Conservation (phyloP, 2,329 filamentous ascomycete species). For the Arthrobotrys musiformis region DNA sequence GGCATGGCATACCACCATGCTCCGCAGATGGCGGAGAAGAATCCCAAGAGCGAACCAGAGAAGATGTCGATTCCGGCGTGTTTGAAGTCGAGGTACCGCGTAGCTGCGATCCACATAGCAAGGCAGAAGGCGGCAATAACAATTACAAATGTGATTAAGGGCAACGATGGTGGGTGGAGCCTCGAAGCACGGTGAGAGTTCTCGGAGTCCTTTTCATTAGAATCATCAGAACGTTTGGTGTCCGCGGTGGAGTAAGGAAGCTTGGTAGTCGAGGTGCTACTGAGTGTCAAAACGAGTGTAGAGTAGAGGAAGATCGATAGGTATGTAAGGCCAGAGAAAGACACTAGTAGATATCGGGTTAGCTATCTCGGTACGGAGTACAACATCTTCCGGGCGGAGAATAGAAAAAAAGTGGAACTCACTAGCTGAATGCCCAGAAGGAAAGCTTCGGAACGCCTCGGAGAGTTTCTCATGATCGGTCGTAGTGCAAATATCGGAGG, state of each 20-base stretch:
- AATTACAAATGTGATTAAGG: constrained; percentile 40
- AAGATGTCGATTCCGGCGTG: constrained; percentile 53
- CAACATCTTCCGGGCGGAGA: constrained; percentile 1
- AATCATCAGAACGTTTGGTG: constrained; percentile 4
- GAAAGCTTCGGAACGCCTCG: constrained; percentile 87
- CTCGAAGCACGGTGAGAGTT: constrained; percentile 7
- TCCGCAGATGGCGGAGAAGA: constrained; percentile 43
- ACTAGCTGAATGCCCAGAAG: constrained; percentile 77
- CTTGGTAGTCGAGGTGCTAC: constrained; percentile 30
- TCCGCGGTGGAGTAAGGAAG: constrained; percentile 34
- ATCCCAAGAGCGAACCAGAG: constrained; percentile 34
- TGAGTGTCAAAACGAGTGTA: constrained; percentile 76
- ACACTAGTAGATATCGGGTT: constrained; percentile 63
- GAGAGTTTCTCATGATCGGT: constrained; percentile 71
- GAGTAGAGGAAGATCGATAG: constrained; percentile 86
- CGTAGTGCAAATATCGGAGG: constrained; percentile 78
- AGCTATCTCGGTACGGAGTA: constrained; percentile 58
- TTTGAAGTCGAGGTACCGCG: constrained; percentile 48
- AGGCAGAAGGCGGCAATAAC: constrained; percentile 52
- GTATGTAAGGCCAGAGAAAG: constrained; percentile 83
- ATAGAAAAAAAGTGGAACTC: constrained; percentile 56
- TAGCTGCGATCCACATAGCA: constrained; percentile 48
- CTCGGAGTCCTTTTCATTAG: not conserved
- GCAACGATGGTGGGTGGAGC: constrained; percentile 49
- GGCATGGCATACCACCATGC: constrained; percentile 55